phyloP scores from a whole-genome alignment of 1,284 basidiomycete genomes.

The Trametes versicolor region DNA sequence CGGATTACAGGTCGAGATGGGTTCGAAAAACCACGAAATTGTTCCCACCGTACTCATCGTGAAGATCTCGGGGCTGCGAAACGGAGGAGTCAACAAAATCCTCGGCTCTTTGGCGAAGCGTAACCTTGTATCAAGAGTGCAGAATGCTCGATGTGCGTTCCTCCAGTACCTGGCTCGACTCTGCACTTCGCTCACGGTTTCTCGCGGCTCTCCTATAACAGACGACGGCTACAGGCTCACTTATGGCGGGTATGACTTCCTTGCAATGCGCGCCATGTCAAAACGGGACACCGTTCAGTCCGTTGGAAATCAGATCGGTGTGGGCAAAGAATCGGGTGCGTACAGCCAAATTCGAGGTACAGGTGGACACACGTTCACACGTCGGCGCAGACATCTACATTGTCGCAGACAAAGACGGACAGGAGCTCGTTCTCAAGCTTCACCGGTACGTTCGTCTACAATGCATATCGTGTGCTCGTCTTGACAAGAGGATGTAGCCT shows the following conservation, averaged over 20 bases:
- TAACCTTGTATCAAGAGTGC: constrained; percentile 89
- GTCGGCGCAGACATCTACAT: constrained; percentile 86
- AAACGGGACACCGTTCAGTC: constrained; percentile 88
- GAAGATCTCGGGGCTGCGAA: constrained; percentile 90
- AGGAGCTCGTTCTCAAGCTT: constrained; percentile 91
- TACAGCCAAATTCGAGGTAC: constrained; percentile 13
- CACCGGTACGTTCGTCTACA: constrained; percentile 69
- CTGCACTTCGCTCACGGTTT: neutral
- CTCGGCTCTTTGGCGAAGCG: constrained; percentile 92
- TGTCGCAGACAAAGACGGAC: constrained; percentile 85
- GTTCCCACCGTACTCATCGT: constrained; percentile 92
- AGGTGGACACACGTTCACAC: neutral
- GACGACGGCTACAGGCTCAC: constrained; percentile 98
- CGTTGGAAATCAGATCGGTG: constrained; percentile 97
- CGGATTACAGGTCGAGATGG: constrained; percentile 86
- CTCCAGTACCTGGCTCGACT: neutral
- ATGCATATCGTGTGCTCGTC: constrained; percentile 7
- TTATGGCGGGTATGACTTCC: constrained; percentile 97
- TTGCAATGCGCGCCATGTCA: constrained; percentile 93
- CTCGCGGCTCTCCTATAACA: constrained; percentile 44
- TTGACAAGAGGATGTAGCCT: constrained; percentile 61
- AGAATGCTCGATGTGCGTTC: constrained; percentile 88
- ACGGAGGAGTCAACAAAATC: constrained; percentile 94
- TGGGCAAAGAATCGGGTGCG: constrained; percentile 95
- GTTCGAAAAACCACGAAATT: constrained; percentile 97